Percentiles rank a stretch among this genome's conserved stretches.
These are phyloP conservation scores for Haplographium delicatum DNA, from an alignment of 495 filamentous ascomycete genomes.

Conservation along the genomic window DNA sequence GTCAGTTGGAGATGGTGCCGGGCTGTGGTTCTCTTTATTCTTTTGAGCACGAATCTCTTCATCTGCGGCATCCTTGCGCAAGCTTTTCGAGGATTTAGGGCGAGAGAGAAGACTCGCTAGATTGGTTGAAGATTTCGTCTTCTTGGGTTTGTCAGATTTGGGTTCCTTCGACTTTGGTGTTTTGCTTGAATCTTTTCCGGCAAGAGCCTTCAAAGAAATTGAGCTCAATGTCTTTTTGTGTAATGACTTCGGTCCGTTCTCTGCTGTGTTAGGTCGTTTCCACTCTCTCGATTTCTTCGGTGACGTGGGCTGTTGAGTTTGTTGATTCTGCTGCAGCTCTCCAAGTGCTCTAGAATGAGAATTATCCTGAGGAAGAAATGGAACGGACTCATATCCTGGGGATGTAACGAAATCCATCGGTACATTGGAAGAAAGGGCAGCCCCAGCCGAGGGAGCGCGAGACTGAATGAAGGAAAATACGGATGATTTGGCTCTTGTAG, in stretches of 20 bases:
- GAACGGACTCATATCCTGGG: conserved; percentile 22
- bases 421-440: conserved; percentile 19
- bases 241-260: conserved; percentile 30
- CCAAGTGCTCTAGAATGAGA: conserved; percentile 38
- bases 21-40: conserved; percentile 75
- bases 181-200: conserved; percentile 50
- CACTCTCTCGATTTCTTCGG: conserved; percentile 36
- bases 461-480: conserved; percentile 53
- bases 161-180: conserved; percentile 41
- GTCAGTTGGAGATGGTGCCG: conserved; percentile 44
- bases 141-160: conserved; percentile 60
- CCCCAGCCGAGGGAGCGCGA: conserved; percentile 38
- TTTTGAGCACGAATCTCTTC: conserved; percentile 40
- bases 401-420: conserved; percentile 14
- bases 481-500: conserved; percentile 45
- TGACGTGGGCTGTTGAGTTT: conserved; percentile 33
- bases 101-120: conserved; percentile 59
- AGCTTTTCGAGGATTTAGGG: conserved; percentile 54
- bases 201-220: conserved; percentile 58
- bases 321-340: conserved; percentile 45
- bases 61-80: conserved; percentile 35
- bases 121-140: conserved; percentile 79
- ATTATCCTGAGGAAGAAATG: conserved; percentile 28
- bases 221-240: conserved; percentile 64
- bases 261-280: conserved; percentile 18